phyloP scores from a whole-genome alignment of 2,329 filamentous ascomycete species.

The Exophiala bonariae region DNA sequence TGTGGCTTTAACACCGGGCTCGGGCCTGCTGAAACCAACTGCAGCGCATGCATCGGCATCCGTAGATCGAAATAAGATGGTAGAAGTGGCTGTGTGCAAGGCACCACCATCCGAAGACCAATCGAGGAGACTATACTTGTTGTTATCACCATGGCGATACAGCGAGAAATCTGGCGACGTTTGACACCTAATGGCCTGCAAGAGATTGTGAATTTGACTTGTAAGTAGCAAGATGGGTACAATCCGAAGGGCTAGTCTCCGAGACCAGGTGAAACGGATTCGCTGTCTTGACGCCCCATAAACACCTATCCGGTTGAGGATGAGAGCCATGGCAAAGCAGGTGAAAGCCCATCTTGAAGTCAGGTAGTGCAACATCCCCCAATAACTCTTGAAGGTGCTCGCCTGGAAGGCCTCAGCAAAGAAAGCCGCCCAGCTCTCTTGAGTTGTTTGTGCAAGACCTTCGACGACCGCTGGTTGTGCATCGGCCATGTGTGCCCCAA shows the following conservation, averaged over 20 bases:
- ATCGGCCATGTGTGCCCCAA: conserved; percentile 43
- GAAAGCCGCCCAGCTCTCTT: conserved; percentile 36
- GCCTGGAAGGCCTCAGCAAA: conserved; percentile 47
- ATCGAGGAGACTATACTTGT: conserved; percentile 66
- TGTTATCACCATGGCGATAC: conserved; percentile 68
- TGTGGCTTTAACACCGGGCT: conserved; percentile 56
- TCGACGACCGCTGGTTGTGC: conserved; percentile 35
- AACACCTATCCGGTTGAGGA: conserved; percentile 89
- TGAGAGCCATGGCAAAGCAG: conserved; percentile 81
- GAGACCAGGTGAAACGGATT: conserved; percentile 71
- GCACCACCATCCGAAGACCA: conserved; percentile 69
- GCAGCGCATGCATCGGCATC: conserved; percentile 75
- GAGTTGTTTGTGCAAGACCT: conserved; percentile 35
- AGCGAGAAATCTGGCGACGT: conserved; percentile 72
- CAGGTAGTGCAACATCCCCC: conserved; percentile 84
- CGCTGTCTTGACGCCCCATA: conserved; percentile 86
- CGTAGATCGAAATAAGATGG: conserved; percentile 69
- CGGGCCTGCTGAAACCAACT: conserved; percentile 66
- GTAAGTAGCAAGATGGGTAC: conserved; percentile 70
- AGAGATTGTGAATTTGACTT: conserved; percentile 66
- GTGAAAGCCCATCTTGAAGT: conserved; percentile 90
- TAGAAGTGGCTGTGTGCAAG: conserved; percentile 71
- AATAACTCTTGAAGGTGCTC: conserved; percentile 63
- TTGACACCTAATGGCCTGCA: conserved; percentile 90
- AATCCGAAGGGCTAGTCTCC: conserved; percentile 69